phyloP scores from a whole-genome alignment of 116 monocot species.

The Posidonia oceanica region DNA sequence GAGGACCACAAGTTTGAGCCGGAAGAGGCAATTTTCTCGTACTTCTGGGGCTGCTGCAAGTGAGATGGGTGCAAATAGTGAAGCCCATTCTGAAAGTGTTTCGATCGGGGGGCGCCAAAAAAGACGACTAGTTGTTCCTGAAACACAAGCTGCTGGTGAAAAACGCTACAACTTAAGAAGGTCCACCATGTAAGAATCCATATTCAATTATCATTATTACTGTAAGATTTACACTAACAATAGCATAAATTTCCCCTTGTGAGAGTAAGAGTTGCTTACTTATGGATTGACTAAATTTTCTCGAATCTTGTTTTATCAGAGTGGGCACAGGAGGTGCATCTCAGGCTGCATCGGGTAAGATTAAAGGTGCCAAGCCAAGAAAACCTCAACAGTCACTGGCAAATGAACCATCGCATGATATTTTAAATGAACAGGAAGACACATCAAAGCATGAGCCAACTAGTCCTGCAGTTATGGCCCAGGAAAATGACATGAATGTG shows the following conservation, averaged over 20 bases:
- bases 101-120: slow-evolving; percentile 70
- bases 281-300: background rate
- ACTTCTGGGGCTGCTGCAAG: slow-evolving; percentile 24
- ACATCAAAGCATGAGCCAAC: slow-evolving; percentile 16
- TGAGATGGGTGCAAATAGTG: slow-evolving; percentile 50
- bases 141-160: slow-evolving; percentile 25
- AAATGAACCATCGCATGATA: slow-evolving; percentile 7
- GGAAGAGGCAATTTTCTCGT: slow-evolving; percentile 37
- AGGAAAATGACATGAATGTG: slow-evolving; percentile 6
- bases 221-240: no score
- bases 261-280: background rate
- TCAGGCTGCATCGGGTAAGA: background rate
- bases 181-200: slow-evolving; percentile 56
- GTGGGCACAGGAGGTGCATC: slow-evolving; percentile 2
- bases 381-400: background rate
- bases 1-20: slow-evolving; percentile 16
- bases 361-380: slow-evolving; percentile 3
- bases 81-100: slow-evolving; percentile 63
- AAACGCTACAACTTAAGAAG: slow-evolving; percentile 84
- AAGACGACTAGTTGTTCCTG: slow-evolving; percentile 31
- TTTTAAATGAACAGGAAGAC: slow-evolving; percentile 11
- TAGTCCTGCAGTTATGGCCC: background rate
- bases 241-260: no score
- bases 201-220: background rate
- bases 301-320: background rate